Conservation (phyloP, 371 early-diverging fungal genomes). For the Mucor indicus region DNA sequence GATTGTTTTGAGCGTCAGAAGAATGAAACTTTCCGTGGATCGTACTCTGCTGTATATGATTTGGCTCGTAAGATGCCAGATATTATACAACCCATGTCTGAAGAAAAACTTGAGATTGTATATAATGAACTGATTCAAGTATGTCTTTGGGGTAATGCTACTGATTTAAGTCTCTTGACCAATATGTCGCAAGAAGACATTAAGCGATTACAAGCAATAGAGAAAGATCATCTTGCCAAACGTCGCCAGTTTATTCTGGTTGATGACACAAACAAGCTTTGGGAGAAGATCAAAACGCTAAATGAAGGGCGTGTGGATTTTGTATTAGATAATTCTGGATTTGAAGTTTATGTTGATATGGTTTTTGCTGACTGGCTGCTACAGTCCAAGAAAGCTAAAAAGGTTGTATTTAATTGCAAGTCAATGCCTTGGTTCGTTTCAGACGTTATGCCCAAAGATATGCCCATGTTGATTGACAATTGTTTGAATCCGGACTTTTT, state of each 20-base stretch:
- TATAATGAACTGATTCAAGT: conserved; percentile 73
- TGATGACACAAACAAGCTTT: conserved; percentile 64
- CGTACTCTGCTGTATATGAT: conserved; percentile 59
- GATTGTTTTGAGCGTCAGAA: conserved; percentile 80
- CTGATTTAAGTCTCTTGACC: conserved; percentile 78
- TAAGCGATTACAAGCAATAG: conserved; percentile 63
- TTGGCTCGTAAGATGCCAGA: conserved; percentile 57
- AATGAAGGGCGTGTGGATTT: conserved; percentile 67
- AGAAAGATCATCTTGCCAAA: conserved; percentile 32
- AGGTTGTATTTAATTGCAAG: conserved; percentile 85
- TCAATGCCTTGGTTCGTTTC: conserved; percentile 93
- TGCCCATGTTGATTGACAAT: conserved; percentile 63
- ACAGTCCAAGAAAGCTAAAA: conserved; percentile 60
- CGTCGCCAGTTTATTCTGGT: conserved; percentile 48
- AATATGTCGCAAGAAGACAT: conserved; percentile 70
- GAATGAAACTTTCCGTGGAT: conserved; percentile 62
- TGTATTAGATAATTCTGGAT: conserved; percentile 86
- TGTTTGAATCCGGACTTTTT: conserved; percentile 44
- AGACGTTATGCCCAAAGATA: conserved; percentile 79
- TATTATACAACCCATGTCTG: conserved; percentile 24
- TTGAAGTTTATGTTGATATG: conserved; percentile 90
- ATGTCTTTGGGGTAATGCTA: conserved; percentile 89
- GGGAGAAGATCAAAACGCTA: conserved; percentile 49
- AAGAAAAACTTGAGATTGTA: conserved; percentile 42
- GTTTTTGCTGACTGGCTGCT: conserved; percentile 85